Evolutionary conservation across 1,284 basidiomycete species (phyloP).

Genomic region (Mycena citricolor): DNA sequence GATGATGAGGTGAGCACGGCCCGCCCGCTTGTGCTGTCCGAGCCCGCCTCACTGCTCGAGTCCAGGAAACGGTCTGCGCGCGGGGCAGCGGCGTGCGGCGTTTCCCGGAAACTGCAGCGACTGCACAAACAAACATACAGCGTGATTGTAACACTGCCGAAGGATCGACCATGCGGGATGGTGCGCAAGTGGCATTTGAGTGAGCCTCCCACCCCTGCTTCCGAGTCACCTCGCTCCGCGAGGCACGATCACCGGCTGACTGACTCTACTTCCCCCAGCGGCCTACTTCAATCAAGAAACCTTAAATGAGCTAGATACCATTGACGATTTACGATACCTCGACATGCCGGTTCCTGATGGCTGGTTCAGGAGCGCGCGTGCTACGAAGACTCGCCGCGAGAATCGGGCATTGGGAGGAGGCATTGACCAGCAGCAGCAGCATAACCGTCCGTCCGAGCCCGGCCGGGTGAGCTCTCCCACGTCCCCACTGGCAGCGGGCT

Average conservation of each 20-base stretch:
- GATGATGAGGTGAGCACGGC: constrained; percentile 68
- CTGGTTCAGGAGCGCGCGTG: constrained; percentile 73
- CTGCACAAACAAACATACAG: constrained; percentile 85
- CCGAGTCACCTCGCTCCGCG: not conserved
- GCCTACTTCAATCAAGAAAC: constrained; percentile 79
- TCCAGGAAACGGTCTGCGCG: constrained; percentile 19
- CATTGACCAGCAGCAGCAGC: too few relatives aligned
- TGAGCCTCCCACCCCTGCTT: too few relatives aligned
- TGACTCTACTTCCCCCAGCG: constrained; percentile 47
- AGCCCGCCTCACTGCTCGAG: too few relatives aligned
- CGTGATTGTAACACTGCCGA: constrained; percentile 70
- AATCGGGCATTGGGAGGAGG: constrained; percentile 21
- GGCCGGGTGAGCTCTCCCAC: constrained; percentile 14
- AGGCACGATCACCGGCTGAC: constrained; percentile 10
- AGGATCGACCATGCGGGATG: constrained; percentile 60
- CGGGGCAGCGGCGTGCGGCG: too few relatives aligned
- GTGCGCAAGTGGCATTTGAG: constrained; percentile 81
- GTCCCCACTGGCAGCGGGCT: constrained; percentile 11
- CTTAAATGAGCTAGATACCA: constrained; percentile 62
- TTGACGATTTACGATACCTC: constrained; percentile 56
- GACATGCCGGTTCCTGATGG: constrained; percentile 68
- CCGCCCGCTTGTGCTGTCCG: too few relatives aligned
- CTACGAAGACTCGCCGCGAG: constrained; percentile 30
- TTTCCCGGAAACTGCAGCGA: constrained; percentile 38
- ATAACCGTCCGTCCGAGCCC: constrained; percentile 13